These are phyloP conservation scores for Physaria fendleri DNA, from an alignment of 345 rosid genomes.

Conservation along the genomic window DNA sequence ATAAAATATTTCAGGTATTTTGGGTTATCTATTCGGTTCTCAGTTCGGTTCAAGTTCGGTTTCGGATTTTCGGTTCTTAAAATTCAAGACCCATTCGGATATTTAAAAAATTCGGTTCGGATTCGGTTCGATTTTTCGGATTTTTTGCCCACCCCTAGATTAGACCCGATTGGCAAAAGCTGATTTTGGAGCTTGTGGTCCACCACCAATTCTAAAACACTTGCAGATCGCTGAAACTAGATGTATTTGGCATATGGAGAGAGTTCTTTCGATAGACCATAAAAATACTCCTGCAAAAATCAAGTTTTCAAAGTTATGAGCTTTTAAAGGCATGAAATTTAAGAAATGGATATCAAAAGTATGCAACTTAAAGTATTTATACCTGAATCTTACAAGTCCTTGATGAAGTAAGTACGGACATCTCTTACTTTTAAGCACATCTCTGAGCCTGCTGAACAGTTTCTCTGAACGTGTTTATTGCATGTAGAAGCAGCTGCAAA, in stretches of 20 bases:
- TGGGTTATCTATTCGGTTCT: too few relatives aligned
- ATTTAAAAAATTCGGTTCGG: too few relatives aligned
- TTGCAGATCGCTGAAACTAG: constrained; percentile 53
- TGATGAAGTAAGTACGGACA: too few relatives aligned
- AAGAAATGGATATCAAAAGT: background rate
- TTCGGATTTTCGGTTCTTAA: too few relatives aligned
- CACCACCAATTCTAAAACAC: constrained; percentile 81
- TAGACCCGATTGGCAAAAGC: constrained; percentile 68
- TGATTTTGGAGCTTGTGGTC: constrained; percentile 81
- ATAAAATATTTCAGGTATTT: too few relatives aligned
- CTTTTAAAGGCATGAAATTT: background rate
- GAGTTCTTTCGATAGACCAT: constrained; percentile 67
- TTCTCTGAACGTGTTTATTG: constrained; percentile 83
- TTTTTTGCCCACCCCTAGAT: too few relatives aligned
- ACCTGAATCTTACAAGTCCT: constrained; percentile 71
- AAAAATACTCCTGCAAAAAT: constrained; percentile 74
- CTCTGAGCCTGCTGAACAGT: constrained; percentile 87
- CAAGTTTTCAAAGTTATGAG: background rate
- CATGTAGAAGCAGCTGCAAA: constrained; percentile 76
- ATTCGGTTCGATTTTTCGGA: too few relatives aligned
- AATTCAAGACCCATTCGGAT: too few relatives aligned
- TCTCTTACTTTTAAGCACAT: constrained; percentile 53
- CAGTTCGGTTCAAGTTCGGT: too few relatives aligned
- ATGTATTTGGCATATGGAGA: constrained; percentile 70
- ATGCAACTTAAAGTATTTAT: constrained; percentile 12